These are phyloP conservation scores for Thermochaetoides dissita DNA, from an alignment of 2,329 filamentous ascomycete genomes.

Conservation along the genomic window DNA sequence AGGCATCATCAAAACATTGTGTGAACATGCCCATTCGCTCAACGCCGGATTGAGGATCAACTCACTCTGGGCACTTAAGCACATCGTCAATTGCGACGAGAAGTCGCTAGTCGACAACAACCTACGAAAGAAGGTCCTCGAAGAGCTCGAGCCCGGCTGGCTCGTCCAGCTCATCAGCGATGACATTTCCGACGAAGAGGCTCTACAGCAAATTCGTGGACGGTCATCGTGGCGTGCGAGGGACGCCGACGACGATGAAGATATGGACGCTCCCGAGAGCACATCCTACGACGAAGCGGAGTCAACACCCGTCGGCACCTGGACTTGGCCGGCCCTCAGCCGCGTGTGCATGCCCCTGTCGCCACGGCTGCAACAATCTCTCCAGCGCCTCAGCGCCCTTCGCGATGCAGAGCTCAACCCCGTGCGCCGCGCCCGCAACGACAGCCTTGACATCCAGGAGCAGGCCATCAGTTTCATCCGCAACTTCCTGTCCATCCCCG, in stretches of 20 bases:
- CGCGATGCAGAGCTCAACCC: slow-evolving; percentile 57
- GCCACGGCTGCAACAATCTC: slow-evolving; percentile 33
- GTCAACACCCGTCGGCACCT: slow-evolving; percentile 25
- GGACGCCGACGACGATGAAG: slow-evolving; percentile 34
- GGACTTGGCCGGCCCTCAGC: slow-evolving; percentile 13
- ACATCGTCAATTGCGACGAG: slow-evolving; percentile 43
- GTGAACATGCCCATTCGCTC: slow-evolving; percentile 68
- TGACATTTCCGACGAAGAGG: slow-evolving; percentile 38
- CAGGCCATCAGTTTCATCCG: slow-evolving; percentile 81
- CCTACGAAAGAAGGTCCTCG: slow-evolving; percentile 62
- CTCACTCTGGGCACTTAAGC: slow-evolving; percentile 86
- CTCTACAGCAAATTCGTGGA: slow-evolving; percentile 20
- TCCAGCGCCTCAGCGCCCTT: slow-evolving; percentile 34
- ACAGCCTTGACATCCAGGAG: slow-evolving; percentile 77
- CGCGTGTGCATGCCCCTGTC: slow-evolving; percentile 18
- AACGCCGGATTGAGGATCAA: slow-evolving; percentile 70
- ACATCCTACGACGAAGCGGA: background rate
- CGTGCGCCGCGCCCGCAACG: slow-evolving; percentile 52
- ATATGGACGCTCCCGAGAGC: slow-evolving; percentile 31
- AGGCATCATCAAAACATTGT: slow-evolving; percentile 63
- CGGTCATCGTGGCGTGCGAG: slow-evolving; percentile 11
- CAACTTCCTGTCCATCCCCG: slow-evolving; percentile 63
- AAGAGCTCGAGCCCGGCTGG: slow-evolving; percentile 66
- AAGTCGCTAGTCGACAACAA: slow-evolving; percentile 50
- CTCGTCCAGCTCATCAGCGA: slow-evolving; percentile 63